A percentile compares a stretch with the other conserved stretches of the same genome.
Evolutionary conservation across 495 filamentous ascomycete genomes (phyloP).

Genomic region (Aspergillus olivimuriae): DNA sequence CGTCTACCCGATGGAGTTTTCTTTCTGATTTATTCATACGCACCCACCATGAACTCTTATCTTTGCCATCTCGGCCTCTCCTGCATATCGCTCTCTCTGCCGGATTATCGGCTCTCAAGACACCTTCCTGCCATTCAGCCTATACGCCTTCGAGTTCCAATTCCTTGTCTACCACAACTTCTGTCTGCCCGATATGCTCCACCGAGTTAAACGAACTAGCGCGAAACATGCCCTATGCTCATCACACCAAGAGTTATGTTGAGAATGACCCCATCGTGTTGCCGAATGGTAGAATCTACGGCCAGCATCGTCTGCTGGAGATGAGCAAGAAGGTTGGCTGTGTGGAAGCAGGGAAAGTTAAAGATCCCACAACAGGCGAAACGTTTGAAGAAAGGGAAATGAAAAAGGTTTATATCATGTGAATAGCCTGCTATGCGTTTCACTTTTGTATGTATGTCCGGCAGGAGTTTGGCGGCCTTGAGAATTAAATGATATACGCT

Average conservation of each 20-base stretch:
- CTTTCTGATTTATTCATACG: constrained; percentile 78
- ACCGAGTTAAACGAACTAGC: constrained; percentile 92
- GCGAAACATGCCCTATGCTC: constrained; percentile 81
- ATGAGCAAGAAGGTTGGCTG: constrained; percentile 61
- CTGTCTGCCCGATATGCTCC: constrained; percentile 89
- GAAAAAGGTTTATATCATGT: constrained; percentile 88
- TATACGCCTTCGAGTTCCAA: constrained; percentile 53
- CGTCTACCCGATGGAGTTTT: constrained; percentile 59
- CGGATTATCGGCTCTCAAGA: constrained; percentile 91
- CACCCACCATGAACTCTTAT: constrained; percentile 81
- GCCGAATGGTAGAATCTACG: constrained; percentile 83
- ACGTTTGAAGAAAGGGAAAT: constrained; percentile 53
- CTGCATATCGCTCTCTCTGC: constrained; percentile 87
- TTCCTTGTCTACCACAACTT: constrained; percentile 50
- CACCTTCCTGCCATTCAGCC: constrained; percentile 81
- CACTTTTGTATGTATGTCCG: no score
- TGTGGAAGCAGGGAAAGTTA: constrained; percentile 53
- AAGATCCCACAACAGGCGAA: constrained; percentile 75
- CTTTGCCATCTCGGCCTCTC: constrained; percentile 76
- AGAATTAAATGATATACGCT: not conserved
- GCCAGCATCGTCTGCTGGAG: constrained; percentile 63
- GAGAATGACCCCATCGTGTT: constrained; percentile 80
- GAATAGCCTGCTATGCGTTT: no score
- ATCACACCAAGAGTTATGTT: constrained; percentile 87
- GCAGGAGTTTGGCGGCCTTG: no score